Evolutionary conservation across 176 grass and related monocot genomes (phyloP), one percentile per base, ranked within the genome.

Genomic region (Carex kokanica): DNA sequence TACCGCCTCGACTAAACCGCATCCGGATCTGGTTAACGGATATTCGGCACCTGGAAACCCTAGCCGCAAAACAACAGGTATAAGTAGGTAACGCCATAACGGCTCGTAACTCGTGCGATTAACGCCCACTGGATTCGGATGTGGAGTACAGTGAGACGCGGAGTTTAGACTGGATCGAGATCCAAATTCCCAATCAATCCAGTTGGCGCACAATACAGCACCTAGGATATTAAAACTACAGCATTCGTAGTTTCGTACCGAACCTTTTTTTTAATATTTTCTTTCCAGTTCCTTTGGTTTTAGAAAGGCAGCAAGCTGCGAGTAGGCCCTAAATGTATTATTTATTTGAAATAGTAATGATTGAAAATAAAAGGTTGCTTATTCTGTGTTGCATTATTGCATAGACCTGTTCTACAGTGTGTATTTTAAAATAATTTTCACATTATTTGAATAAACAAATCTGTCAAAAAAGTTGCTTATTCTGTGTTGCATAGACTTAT

Each of bases 1-100:
- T 38, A 38, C 36, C 36, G 63, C 63, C 12, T 34, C 13, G 16
- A 40, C 23, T 59, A 58, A 15, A 25, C 43, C 25, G 47, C 17
- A 25, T 55, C 51, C 73, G 49, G 25, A 78, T 56, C 49, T 32
- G 73, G 51, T 53, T 78, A 17, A 17, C 34, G n/a, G 64, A 41
- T 77, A 77, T 54, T 31, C 24, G 23, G 2, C 49, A 49, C 73
- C 25, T 17, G 16, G 17, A 56, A 78, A 78, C 73, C 73, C 51
- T 78, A 74, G 73, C 73, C 73, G 47, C 73, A 78, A 77, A 77
- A 55, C 73, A 9, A 78, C 13, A 29, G 4, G 9, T n/a, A 51
- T n/a, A 51, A 51, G 56, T 2, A 17, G 4, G 9, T n/a, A 16
- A 51, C 40, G 70, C n/a, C n/a, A n/a, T n/a, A n/a, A n/a, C 40